These are phyloP conservation scores for Lentinula lateritia DNA, from an alignment of 768 basidiomycete species.

Conservation along the genomic window DNA sequence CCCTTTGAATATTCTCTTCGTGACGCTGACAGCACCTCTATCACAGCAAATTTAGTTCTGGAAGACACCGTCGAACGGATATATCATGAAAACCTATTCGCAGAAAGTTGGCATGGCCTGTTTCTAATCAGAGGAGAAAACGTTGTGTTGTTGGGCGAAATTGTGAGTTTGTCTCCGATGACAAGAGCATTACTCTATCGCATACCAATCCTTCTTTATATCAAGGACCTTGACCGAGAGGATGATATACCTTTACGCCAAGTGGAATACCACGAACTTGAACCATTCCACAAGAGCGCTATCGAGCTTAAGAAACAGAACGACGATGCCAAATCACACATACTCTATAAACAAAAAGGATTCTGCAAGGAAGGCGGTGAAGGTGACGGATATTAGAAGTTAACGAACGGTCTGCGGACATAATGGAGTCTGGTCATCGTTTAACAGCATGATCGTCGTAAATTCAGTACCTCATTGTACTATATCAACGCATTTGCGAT, in stretches of 20 bases:
- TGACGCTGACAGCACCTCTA: conserved; percentile 4
- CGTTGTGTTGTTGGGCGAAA: conserved; percentile 94
- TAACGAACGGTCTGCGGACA: neutral
- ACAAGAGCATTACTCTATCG: neutral
- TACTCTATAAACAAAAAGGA: conserved; percentile 79
- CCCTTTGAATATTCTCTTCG: neutral
- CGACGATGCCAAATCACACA: conserved; percentile 80
- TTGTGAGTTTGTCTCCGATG: conserved; percentile 52
- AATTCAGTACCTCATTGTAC: neutral
- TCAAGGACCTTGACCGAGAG: conserved; percentile 81
- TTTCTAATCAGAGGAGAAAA: conserved; percentile 98
- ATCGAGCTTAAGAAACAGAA: conserved; percentile 68
- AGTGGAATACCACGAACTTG: conserved; percentile 66
- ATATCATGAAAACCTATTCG: conserved; percentile 84
- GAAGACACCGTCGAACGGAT: conserved; percentile 95
- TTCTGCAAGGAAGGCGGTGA: conserved; percentile 96
- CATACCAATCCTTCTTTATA: conserved; percentile 2
- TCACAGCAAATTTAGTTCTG: conserved; percentile 89
- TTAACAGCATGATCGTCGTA: neutral
- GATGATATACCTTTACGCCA: conserved; percentile 79
- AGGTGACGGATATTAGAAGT: conserved; percentile 81
- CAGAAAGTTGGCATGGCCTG: conserved; percentile 83
- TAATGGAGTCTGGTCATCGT: neutral
- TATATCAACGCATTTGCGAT: neutral
- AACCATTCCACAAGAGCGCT: conserved; percentile 68